phyloP scores from a whole-genome alignment of 1,284 basidiomycete genomes.

The Hypsizygus ulmarius region DNA sequence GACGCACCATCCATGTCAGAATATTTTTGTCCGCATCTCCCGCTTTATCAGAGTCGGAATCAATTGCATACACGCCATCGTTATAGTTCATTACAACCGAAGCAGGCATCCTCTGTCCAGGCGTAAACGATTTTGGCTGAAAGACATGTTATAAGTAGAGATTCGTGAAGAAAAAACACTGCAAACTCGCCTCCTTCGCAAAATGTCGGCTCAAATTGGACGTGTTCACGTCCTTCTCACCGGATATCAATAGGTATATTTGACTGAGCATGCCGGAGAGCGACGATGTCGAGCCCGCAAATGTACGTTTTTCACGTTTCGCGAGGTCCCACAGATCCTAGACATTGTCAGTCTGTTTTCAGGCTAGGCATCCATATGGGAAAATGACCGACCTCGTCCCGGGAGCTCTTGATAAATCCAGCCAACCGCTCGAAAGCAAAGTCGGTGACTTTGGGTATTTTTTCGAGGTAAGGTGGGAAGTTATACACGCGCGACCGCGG shows the following conservation, averaged over 20 bases:
- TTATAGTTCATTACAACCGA: constrained; percentile 66
- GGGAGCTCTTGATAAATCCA: constrained; percentile 79
- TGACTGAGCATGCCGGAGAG: constrained; percentile 83
- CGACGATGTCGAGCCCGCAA: constrained; percentile 92
- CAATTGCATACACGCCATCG: constrained; percentile 77
- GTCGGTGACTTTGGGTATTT: constrained; percentile 77
- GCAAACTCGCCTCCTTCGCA: constrained; percentile 51
- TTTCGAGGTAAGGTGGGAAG: constrained; percentile 70
- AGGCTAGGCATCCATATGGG: neutral
- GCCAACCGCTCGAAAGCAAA: constrained; percentile 87
- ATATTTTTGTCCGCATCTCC: constrained; percentile 63
- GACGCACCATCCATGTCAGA: constrained; percentile 74
- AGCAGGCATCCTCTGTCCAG: constrained; percentile 79
- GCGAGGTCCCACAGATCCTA: constrained; percentile 72
- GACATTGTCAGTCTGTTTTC: constrained; percentile 2
- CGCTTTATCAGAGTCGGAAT: constrained; percentile 57
- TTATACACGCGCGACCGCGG: constrained; percentile 87
- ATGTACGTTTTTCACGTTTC: constrained; percentile 55
- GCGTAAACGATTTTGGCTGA: constrained; percentile 68
- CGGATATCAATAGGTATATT: constrained; percentile 82
- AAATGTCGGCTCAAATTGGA: constrained; percentile 60
- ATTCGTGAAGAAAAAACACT: neutral
- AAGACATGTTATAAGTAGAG: constrained; percentile 2
- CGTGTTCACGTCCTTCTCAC: constrained; percentile 61
- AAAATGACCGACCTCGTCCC: constrained; percentile 55